Percentiles rank a stretch among this genome's conserved stretches.
phyloP scores from a whole-genome alignment of 2,329 filamentous ascomycete genomes.

The Fusarium globosum region DNA sequence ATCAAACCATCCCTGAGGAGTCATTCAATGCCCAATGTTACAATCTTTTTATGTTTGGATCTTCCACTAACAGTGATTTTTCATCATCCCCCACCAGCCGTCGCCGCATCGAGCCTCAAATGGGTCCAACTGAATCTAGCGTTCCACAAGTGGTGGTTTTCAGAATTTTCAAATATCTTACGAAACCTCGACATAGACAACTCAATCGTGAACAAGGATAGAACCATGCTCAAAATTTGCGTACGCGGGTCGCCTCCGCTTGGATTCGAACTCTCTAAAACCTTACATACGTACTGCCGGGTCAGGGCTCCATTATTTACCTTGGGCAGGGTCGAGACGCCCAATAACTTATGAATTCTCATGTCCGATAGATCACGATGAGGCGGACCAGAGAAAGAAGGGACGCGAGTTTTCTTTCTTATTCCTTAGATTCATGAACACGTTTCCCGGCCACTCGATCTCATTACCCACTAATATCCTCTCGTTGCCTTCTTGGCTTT shows the following conservation, averaged over 20 bases:
- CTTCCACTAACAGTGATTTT: conserved; percentile 20
- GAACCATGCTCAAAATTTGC: conserved; percentile 32
- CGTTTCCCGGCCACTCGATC: conserved; percentile 19
- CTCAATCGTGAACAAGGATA: conserved; percentile 33
- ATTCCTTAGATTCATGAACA: conserved; percentile 23
- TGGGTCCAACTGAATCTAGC: conserved; percentile 21
- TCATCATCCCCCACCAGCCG: conserved; percentile 19
- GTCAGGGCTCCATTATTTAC: not conserved
- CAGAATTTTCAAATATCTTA: conserved; percentile 13
- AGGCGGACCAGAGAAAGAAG: conserved; percentile 8
- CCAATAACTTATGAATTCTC: conserved; percentile 14
- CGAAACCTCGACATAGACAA: conserved; percentile 10
- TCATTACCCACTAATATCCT: conserved; percentile 18
- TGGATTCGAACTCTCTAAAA: conserved; percentile 14
- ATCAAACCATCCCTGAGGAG: conserved; percentile 7
- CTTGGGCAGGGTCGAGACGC: conserved; percentile 17
- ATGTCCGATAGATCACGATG: conserved; percentile 20
- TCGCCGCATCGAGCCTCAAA: conserved; percentile 23
- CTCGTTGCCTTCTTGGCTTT: conserved; percentile 27
- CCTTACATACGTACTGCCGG: conserved; percentile 7
- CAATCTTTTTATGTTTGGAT: conserved; percentile 4
- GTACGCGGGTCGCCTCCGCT: conserved; percentile 25
- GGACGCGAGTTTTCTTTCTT: conserved; percentile 13
- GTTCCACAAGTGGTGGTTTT: conserved; percentile 18
- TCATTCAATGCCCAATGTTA: conserved; percentile 2